Evolutionary conservation across 164 flowering plant species (phyloP), one percentile per base, ranked within the genome.

Genomic region (Vitis labrusca): DNA sequence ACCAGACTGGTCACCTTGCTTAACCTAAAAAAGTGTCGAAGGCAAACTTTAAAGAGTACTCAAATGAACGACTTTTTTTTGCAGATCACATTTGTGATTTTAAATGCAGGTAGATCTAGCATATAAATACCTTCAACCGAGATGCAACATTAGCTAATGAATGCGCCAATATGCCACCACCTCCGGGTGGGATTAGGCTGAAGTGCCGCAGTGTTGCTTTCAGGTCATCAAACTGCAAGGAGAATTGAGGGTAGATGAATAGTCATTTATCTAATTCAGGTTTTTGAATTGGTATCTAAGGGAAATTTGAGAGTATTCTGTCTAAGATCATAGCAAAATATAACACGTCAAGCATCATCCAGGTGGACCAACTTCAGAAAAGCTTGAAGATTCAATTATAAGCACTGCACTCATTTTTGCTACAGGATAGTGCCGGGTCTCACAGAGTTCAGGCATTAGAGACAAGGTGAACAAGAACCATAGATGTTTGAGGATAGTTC

Each of bases 131-230:
- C 97, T 93, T 92, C 52, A 96, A 71, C 74, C 65, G 75, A 62
- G 98, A 89, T 57, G 99, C 98, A 50, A 92, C 53, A 64, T 78
- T 80, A 68, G 99, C 98, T 60, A 93, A 68, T 54, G 91, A 73
- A 83, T 96, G 99, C n/a, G 98, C 68, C 81, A 96, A 82, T 59
- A 96, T 84, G 68, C 99, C 99, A 16, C 97, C 98, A 17, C 98
- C 97, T 9, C 91, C 90, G 8, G 88, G 90, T 70, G 99, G 99
- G 65, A 96, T 88, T 17, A 96, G 81, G 79, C 90, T 87, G 78
- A 80, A 89, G 85, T 89, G 99, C 57, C 93, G 84, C 55, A 96
- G 73, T 30, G 83, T 79, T 56, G 87, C 91, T 78, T 92, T 92
- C 78, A 91, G 75, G 9, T 74, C 75, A 80, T 89, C 89, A 77